Conservation (phyloP, 495 filamentous ascomycete species). For the Hyphodiscus hymeniophilus region DNA sequence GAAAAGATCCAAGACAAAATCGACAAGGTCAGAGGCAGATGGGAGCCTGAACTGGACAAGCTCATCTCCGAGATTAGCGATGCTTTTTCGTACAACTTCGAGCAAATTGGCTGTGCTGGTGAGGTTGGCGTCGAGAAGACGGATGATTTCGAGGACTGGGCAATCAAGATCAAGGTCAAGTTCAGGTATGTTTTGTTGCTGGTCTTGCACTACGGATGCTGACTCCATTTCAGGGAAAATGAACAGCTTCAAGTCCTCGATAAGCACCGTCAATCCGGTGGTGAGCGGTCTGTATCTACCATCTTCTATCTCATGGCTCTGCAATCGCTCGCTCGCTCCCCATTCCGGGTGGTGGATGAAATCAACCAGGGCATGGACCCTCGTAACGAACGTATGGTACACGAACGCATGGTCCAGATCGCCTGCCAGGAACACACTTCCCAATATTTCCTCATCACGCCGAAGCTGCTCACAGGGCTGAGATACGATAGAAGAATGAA, state of each 20-base stretch:
- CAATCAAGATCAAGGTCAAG: slow-evolving; percentile 87
- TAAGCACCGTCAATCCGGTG: slow-evolving; percentile 90
- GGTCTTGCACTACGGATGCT: not conserved
- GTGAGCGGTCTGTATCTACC: slow-evolving; percentile 91
- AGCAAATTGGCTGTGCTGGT: slow-evolving; percentile 90
- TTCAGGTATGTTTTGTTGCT: slow-evolving; percentile 57
- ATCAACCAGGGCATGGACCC: slow-evolving; percentile 99
- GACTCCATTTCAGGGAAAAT: slow-evolving; percentile 46
- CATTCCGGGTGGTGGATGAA: slow-evolving; percentile 99
- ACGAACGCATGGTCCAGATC: slow-evolving; percentile 92
- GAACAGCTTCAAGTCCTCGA: slow-evolving; percentile 79
- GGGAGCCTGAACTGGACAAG: slow-evolving; percentile 79
- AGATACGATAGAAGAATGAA: slow-evolving; percentile 84
- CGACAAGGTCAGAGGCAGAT: slow-evolving; percentile 45
- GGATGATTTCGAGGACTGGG: slow-evolving; percentile 87
- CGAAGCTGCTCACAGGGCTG: slow-evolving; percentile 83
- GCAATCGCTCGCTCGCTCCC: slow-evolving; percentile 84
- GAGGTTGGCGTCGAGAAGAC: slow-evolving; percentile 77
- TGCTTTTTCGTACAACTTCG: slow-evolving; percentile 84
- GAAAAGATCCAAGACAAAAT: slow-evolving; percentile 44
- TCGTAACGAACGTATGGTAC: slow-evolving; percentile 94
- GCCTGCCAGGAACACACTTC: slow-evolving; percentile 67
- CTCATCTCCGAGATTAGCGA: slow-evolving; percentile 76
- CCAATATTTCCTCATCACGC: slow-evolving; percentile 93
- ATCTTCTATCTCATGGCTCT: slow-evolving; percentile 99